These are phyloP conservation scores for Rostrohypoxylon terebratum DNA, from an alignment of 495 filamentous ascomycete genomes.

Conservation along the genomic window DNA sequence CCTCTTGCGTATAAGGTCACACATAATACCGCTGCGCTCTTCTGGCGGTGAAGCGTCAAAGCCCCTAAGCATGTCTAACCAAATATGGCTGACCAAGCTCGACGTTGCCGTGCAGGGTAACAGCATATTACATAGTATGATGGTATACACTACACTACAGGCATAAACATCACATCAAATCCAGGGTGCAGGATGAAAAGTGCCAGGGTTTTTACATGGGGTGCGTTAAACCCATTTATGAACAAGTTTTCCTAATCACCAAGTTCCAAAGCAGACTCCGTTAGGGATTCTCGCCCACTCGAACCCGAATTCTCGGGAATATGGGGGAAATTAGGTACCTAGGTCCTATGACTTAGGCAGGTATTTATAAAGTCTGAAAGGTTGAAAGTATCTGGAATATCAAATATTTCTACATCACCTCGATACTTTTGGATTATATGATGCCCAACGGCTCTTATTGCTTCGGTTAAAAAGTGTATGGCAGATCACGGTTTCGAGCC, in stretches of 20 bases:
- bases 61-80: background rate
- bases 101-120: conserved; percentile 2
- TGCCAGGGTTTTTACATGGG: background rate
- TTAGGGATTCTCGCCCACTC: background rate
- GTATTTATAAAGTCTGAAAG: no score
- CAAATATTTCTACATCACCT: no score
- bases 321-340: background rate
- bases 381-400: no score
- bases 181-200: background rate
- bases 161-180: background rate
- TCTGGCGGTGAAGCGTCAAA: conserved; percentile 16
- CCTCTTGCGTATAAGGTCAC: conserved; percentile 9
- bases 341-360: no score
- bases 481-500: no score
- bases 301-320: background rate
- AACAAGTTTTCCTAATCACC: background rate
- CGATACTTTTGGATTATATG: no score
- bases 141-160: background rate
- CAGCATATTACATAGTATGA: background rate
- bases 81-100: background rate
- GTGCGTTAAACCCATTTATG: background rate
- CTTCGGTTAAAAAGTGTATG: no score
- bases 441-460: no score
- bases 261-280: background rate
- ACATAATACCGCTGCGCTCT: conserved; percentile 1